Conservation (phyloP, 2,329 filamentous ascomycete species). For the Talaromyces sp. region DNA sequence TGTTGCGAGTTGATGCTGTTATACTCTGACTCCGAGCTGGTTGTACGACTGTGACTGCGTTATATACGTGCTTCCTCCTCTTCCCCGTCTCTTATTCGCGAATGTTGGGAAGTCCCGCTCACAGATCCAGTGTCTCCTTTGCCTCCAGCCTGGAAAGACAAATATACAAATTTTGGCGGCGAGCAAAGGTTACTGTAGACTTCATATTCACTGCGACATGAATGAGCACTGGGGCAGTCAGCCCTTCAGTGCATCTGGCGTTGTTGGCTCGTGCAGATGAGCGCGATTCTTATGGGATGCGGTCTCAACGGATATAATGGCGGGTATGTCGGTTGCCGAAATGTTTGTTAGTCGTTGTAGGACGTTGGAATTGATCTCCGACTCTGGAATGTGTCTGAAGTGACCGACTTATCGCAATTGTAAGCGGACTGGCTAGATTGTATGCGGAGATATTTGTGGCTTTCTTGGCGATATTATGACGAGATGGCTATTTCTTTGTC, state of each 20-base stretch:
- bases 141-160: slow-evolving; percentile 1
- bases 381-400: slow-evolving; percentile 10
- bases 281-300: background rate
- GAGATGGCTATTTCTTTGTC: background rate
- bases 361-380: slow-evolving; percentile 4
- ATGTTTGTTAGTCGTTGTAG: slow-evolving; percentile 12
- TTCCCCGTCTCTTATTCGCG: background rate
- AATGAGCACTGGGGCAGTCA: slow-evolving; percentile 30
- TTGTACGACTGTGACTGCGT: slow-evolving; percentile 8
- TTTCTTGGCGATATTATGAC: slow-evolving; percentile 4
- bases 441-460: slow-evolving; percentile 10
- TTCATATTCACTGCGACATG: slow-evolving; percentile 31
- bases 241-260: slow-evolving; percentile 28
- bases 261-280: slow-evolving; percentile 14
- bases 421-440: slow-evolving; percentile 11
- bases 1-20: background rate
- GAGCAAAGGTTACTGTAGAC: slow-evolving; percentile 22
- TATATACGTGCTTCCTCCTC: slow-evolving; percentile 1
- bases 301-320: background rate
- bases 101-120: background rate
- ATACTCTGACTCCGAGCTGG: background rate
- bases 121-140: background rate
- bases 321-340: background rate
- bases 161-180: slow-evolving; percentile 20
- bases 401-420: background rate